These are phyloP conservation scores for Chalciporus piperatoides DNA, from an alignment of 1,284 basidiomycete genomes.

Conservation along the genomic window DNA sequence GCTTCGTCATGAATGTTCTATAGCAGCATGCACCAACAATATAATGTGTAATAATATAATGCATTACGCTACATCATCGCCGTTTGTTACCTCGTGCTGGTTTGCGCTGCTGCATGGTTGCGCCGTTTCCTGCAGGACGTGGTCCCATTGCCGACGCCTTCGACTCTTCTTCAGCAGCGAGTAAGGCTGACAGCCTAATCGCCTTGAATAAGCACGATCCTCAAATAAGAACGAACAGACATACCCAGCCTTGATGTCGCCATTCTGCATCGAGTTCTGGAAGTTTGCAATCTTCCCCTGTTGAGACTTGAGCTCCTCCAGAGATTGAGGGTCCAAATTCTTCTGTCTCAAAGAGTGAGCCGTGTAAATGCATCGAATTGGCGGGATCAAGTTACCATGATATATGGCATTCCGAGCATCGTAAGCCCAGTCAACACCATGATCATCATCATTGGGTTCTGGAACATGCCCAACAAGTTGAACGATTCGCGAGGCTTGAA, in stretches of 20 bases:
- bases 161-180: slow-evolving; percentile 31
- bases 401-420: slow-evolving; percentile 76
- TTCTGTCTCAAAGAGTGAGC: slow-evolving; percentile 46
- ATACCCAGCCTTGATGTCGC: slow-evolving; percentile 58
- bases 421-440: slow-evolving; percentile 69
- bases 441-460: slow-evolving; percentile 86
- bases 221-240: slow-evolving; percentile 12
- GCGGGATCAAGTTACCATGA: slow-evolving; percentile 54
- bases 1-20: slow-evolving; percentile 4
- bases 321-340: slow-evolving; percentile 72
- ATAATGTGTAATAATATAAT: background rate
- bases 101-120: slow-evolving; percentile 31
- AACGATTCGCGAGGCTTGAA: slow-evolving; percentile 70
- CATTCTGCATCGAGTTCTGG: slow-evolving; percentile 57
- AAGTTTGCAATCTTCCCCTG: slow-evolving; percentile 59
- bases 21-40: background rate
- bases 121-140: slow-evolving; percentile 19
- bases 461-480: slow-evolving; percentile 75
- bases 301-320: slow-evolving; percentile 67
- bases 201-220: slow-evolving; percentile 11
- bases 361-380: background rate
- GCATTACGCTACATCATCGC: slow-evolving; percentile 21
- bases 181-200: slow-evolving; percentile 41
- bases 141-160: slow-evolving; percentile 21
- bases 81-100: slow-evolving; percentile 27